phyloP scores from a whole-genome alignment of 2,329 filamentous ascomycete species.

The Curvularia hawaiiensis region DNA sequence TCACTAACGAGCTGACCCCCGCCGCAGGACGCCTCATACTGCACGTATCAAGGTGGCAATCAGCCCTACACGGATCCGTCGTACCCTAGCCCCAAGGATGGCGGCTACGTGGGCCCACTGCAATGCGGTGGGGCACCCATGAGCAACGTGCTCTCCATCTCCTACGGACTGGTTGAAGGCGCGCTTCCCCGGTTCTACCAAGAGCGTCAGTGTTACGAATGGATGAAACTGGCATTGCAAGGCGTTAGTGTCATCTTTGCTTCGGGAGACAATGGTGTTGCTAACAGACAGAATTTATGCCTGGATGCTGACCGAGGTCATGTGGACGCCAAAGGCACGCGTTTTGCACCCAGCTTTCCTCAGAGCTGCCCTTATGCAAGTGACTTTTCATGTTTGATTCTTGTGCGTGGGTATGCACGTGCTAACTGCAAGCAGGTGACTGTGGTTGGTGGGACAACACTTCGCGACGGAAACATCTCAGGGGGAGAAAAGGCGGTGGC shows the following conservation, averaged over 20 bases:
- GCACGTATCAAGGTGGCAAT: slow-evolving; percentile 25
- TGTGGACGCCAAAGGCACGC: slow-evolving; percentile 12
- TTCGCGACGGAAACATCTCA: slow-evolving; percentile 14
- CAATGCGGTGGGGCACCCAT: slow-evolving; percentile 50
- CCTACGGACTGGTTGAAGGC: slow-evolving; percentile 61
- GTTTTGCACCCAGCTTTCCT: slow-evolving; percentile 65
- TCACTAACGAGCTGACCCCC: slow-evolving; percentile 8
- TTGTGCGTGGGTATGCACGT: background rate
- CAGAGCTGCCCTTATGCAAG: slow-evolving; percentile 66
- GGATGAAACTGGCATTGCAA: slow-evolving; percentile 50
- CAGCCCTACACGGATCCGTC: slow-evolving; percentile 23
- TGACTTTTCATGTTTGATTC: background rate
- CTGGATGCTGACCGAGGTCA: slow-evolving; percentile 19
- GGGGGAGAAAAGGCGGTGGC: slow-evolving; percentile 56
- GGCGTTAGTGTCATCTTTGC: slow-evolving; percentile 57
- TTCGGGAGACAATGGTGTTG: slow-evolving; percentile 50
- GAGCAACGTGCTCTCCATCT: slow-evolving; percentile 59
- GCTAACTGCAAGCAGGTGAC: slow-evolving; percentile 47
- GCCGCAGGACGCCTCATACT: slow-evolving; percentile 23
- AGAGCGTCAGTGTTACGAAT: slow-evolving; percentile 54
- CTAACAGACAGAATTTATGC: slow-evolving; percentile 21
- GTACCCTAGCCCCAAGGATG: slow-evolving; percentile 22
- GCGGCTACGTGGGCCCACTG: slow-evolving; percentile 32
- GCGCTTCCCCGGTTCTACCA: slow-evolving; percentile 57
- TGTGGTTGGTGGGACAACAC: slow-evolving; percentile 62